These are phyloP conservation scores for Trichoderma citrinoviride DNA, from an alignment of 2,329 filamentous ascomycete species.

Conservation along the genomic window DNA sequence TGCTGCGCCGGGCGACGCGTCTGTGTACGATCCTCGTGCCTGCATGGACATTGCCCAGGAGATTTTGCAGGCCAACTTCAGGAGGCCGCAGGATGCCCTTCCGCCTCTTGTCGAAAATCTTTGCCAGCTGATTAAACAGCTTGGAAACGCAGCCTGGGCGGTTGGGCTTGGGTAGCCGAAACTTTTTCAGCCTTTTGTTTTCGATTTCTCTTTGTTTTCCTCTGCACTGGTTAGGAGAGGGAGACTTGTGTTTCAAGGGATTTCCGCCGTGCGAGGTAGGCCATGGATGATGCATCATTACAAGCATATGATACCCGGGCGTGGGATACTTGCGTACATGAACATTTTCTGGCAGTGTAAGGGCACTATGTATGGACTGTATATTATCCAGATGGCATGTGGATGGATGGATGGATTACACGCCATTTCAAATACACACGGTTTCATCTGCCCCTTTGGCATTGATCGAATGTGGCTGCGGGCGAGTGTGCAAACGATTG, in stretches of 20 bases:
- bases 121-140: slow-evolving; percentile 59
- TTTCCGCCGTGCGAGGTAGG: background rate
- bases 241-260: background rate
- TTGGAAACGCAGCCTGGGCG: slow-evolving; percentile 51
- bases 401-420: background rate
- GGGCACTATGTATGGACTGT: background rate
- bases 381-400: background rate
- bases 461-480: background rate
- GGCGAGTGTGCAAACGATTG: slow-evolving; percentile 1
- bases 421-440: no score
- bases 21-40: slow-evolving; percentile 54
- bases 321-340: background rate
- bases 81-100: slow-evolving; percentile 40
- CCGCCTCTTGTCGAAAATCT: slow-evolving; percentile 68
- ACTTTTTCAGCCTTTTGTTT: background rate
- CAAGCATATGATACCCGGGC: background rate
- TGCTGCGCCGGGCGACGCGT: slow-evolving; percentile 35
- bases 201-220: background rate
- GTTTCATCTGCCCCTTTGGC: background rate
- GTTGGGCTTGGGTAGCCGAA: slow-evolving; percentile 33
- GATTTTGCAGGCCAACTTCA: slow-evolving; percentile 54
- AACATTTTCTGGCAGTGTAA: background rate
- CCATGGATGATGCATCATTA: background rate
- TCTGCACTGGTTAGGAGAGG: background rate
- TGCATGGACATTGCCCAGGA: slow-evolving; percentile 59